These are phyloP conservation scores for Misopates orontium DNA, from an alignment of 257 asterid species.

Conservation along the genomic window DNA sequence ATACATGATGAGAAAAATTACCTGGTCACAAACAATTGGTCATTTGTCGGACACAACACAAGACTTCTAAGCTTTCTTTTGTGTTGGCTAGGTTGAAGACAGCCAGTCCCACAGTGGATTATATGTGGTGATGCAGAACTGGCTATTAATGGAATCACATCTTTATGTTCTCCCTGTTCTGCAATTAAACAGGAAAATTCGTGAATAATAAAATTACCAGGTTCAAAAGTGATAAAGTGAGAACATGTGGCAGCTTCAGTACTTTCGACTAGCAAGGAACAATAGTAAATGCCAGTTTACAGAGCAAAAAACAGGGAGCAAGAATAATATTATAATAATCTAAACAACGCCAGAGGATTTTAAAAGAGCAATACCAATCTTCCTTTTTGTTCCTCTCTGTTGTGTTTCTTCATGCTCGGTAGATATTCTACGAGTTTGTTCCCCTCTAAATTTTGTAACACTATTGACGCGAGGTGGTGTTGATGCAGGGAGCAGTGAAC, in stretches of 20 bases:
- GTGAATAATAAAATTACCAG: background rate
- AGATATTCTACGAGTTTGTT: constrained; percentile 31
- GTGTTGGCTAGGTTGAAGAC: constrained; percentile 58
- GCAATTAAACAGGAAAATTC: constrained; percentile 26
- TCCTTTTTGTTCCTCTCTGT: constrained; percentile 47
- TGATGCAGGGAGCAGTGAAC: constrained; percentile 30
- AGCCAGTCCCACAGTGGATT: constrained; percentile 44
- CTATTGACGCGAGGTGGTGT: constrained; percentile 28
- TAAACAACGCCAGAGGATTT: constrained; percentile 17
- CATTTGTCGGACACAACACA: constrained; percentile 65
- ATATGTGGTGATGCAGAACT: constrained; percentile 49
- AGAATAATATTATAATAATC: constrained; percentile 16
- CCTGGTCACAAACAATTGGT: constrained; percentile 72
- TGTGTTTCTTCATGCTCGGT: constrained; percentile 42
- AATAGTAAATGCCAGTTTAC: constrained; percentile 21
- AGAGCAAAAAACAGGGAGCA: background rate
- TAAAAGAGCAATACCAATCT: constrained; percentile 44
- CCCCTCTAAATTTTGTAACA: constrained; percentile 39
- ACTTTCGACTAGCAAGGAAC: background rate
- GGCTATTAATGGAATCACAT: constrained; percentile 47
- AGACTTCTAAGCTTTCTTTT: constrained; percentile 71
- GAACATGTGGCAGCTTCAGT: background rate
- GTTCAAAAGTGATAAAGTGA: background rate
- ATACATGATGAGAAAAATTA: constrained; percentile 21
- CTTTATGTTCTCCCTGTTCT: constrained; percentile 54